These are phyloP conservation scores for Neonectria sp. DNA, from an alignment of 2,329 filamentous ascomycete genomes.

Conservation along the genomic window DNA sequence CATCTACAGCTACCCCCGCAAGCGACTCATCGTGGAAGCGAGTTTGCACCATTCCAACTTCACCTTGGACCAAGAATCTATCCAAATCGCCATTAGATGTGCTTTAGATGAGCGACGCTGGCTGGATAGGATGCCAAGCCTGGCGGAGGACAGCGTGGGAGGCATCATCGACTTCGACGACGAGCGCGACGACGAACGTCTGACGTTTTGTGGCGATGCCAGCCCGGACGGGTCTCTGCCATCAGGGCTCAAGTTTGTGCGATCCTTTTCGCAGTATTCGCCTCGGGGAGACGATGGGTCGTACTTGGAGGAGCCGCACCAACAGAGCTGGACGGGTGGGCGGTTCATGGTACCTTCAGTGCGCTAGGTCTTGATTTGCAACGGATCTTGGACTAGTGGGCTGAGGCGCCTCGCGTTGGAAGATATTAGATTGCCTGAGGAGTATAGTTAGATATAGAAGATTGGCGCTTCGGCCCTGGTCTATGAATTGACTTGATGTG, in stretches of 20 bases:
- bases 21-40: constrained; percentile 60
- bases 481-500: neutral
- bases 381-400: neutral
- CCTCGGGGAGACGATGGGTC: constrained; percentile 59
- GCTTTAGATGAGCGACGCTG: constrained; percentile 57
- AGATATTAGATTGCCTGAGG: neutral
- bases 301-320: constrained; percentile 48
- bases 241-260: constrained; percentile 47
- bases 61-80: constrained; percentile 61
- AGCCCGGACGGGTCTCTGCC: constrained; percentile 56
- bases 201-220: constrained; percentile 52
- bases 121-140: constrained; percentile 48
- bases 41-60: constrained; percentile 59
- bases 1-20: constrained; percentile 62
- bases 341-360: constrained; percentile 36
- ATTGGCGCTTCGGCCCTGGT: neutral
- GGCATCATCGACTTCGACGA: constrained; percentile 61
- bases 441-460: neutral
- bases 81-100: constrained; percentile 57
- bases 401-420: too few relatives aligned
- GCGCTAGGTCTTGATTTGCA: constrained; percentile 8
- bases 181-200: constrained; percentile 52
- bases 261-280: constrained; percentile 54
- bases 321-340: constrained; percentile 37
- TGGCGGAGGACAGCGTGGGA: constrained; percentile 54